Conservation (phyloP, 352 stramenopile genomes). For the Pythium aquatile region DNA sequence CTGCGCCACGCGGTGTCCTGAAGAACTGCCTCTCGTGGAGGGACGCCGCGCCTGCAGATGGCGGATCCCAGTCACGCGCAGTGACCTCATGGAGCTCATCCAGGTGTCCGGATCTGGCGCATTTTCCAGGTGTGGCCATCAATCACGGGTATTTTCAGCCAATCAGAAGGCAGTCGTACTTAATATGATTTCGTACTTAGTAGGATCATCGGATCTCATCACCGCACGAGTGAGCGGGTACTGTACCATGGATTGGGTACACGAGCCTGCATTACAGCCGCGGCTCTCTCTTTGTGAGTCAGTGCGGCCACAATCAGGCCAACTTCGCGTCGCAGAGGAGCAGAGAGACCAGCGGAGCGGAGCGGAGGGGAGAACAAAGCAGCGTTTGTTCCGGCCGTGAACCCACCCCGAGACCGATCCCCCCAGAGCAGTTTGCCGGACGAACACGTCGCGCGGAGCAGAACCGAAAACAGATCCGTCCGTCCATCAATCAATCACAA, state of each 20-base stretch:
- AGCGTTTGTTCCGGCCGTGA: neutral
- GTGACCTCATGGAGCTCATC: neutral
- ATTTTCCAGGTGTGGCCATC: neutral
- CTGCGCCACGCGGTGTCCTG: neutral
- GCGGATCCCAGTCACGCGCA: neutral
- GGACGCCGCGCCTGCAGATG: neutral
- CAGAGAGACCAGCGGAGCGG: conserved; percentile 5
- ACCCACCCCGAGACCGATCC: neutral
- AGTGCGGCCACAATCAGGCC: conserved; percentile 2
- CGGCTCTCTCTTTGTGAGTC: neutral
- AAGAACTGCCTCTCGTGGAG: neutral
- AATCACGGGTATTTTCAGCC: neutral
- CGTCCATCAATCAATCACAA: conserved; percentile 6
- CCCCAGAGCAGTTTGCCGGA: neutral
- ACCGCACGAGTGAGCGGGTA: neutral
- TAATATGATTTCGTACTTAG: neutral
- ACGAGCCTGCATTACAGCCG: neutral
- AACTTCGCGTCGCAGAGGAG: conserved; percentile 5
- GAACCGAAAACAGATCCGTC: too few species aligned
- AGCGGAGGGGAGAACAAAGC: conserved; percentile 6
- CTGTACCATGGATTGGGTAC: conserved; percentile 4
- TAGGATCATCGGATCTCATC: neutral
- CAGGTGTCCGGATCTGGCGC: neutral
- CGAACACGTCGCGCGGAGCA: neutral
- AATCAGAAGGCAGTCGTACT: neutral